Evolutionary conservation across 2,329 filamentous ascomycete species (phyloP).

Genomic region (Fonsecaea pugnacius): DNA sequence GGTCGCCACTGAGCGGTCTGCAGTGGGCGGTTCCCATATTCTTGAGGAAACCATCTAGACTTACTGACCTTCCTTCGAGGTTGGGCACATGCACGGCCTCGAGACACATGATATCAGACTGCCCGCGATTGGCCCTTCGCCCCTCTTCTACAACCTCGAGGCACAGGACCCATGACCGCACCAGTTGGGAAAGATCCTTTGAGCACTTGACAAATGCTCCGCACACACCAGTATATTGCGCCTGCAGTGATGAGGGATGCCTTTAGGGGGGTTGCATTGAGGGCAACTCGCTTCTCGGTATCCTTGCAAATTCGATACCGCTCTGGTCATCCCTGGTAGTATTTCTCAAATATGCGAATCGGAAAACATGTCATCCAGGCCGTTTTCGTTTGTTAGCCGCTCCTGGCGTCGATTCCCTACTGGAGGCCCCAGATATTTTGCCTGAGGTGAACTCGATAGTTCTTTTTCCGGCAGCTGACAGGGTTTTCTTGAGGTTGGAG

Average conservation of each 20-base stretch:
- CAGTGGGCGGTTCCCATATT: conserved; percentile 1
- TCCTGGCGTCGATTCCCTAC: conserved; percentile 31
- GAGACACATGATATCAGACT: not conserved
- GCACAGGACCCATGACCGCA: not conserved
- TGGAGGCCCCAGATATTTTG: conserved; percentile 24
- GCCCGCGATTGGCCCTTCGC: not conserved
- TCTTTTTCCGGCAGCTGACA: conserved; percentile 36
- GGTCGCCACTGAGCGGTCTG: conserved; percentile 16
- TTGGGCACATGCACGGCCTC: not conserved
- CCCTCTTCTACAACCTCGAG: not conserved
- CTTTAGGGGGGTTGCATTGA: not conserved
- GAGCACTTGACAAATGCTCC: not conserved
- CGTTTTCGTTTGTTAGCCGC: conserved; percentile 31
- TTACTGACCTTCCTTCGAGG: conserved; percentile 9
- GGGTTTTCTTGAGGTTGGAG: conserved; percentile 31
- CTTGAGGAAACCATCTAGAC: conserved; percentile 1
- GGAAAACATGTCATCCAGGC: conserved; percentile 19
- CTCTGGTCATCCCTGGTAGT: not conserved
- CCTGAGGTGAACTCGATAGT: conserved; percentile 36
- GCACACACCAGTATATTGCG: not conserved
- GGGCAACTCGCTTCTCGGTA: not conserved
- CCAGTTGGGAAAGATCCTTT: not conserved
- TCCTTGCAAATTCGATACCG: not conserved
- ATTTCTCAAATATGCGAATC: not conserved
- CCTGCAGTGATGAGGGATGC: not conserved